Base-by-base conservation (phyloP, 352 stramenopile genomes). In the Elongisporangium anandrum region DNA sequence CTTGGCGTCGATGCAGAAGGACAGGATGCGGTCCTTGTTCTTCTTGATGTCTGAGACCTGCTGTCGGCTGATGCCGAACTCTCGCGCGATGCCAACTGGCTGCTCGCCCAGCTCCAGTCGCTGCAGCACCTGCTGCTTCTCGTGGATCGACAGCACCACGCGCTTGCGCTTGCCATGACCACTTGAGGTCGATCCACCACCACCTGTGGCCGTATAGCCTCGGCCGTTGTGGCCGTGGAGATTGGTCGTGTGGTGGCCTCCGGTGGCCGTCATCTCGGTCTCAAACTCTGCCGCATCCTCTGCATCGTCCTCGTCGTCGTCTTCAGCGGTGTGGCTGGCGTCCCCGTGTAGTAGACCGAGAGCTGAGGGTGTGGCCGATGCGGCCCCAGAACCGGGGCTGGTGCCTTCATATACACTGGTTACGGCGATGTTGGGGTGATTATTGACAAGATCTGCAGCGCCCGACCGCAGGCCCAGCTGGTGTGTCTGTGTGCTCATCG, bases 21-120 rank as follows among this genome's bases (percentile, higher is more conserved):
- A 71, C 57, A 94, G 56, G 57, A 94, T 94, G 34, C 85, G 72
- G 9, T 88, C 79, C 45, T 72, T 72, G 72, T 94, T 94, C 65
- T 92, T 94, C 70, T 94, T 94, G 60, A 94, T 92, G 61, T 94
- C 85, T 16, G 82, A 92, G 10, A 94, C 77, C 63, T 94, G 85
- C 63, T 94, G 85, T 1, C 85, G 76, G 49, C 75, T 88, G 62
- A 94, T 94, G 38, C 74, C 79, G 57, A 89, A 89, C 21, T 71
- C 56, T 0, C 68, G 65, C 9, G 85, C 79, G 67, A 94, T 82
- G 34, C 66, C 60, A 9, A 87, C 68, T 9, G 85, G 85, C 60
- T 81, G 77, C 47, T 94, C 85, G 41, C 85, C 81, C 16, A 64
- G 47, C 15, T 90, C 81, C 15, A 94, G 69, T 8, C 80, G 85